A percentile compares a stretch with the other conserved stretches of the same genome.
Evolutionary conservation across 2,329 filamentous ascomycete species (phyloP).

Genomic region (Alternaria arbusti): DNA sequence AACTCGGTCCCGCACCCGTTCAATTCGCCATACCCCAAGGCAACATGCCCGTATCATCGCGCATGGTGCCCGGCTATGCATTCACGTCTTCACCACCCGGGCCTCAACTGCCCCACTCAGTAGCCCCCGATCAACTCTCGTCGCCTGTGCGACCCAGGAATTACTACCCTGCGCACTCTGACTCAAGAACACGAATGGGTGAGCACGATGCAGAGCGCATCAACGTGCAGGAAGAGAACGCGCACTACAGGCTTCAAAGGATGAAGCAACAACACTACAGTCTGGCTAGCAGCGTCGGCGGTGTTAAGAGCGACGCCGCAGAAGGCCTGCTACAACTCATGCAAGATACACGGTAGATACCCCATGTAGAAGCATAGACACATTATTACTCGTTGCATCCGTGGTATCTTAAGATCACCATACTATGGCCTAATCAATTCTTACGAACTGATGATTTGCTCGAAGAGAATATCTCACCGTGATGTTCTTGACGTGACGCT

Average conservation of each 20-base stretch:
- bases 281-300: constrained; percentile 51
- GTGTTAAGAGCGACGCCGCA: constrained; percentile 58
- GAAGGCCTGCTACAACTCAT: constrained; percentile 61
- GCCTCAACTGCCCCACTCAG: constrained; percentile 18
- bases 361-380: background rate
- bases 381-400: background rate
- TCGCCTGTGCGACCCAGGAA: constrained; percentile 21
- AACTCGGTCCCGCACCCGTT: constrained; percentile 48
- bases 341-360: constrained; percentile 30
- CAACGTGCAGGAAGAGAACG: constrained; percentile 20
- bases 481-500: background rate
- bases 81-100: constrained; percentile 40
- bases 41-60: constrained; percentile 45
- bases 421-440: background rate
- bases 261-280: constrained; percentile 36
- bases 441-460: background rate
- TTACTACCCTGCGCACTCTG: constrained; percentile 19
- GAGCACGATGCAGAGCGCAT: constrained; percentile 24
- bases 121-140: constrained; percentile 29
- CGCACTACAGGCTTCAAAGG: constrained; percentile 31
- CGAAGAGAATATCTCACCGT: background rate
- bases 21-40: constrained; percentile 37
- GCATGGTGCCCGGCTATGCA: constrained; percentile 40
- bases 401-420: background rate
- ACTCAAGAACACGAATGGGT: constrained; percentile 15